phyloP scores from a whole-genome alignment of 495 filamentous ascomycete species.

The Pyronema domesticum region DNA sequence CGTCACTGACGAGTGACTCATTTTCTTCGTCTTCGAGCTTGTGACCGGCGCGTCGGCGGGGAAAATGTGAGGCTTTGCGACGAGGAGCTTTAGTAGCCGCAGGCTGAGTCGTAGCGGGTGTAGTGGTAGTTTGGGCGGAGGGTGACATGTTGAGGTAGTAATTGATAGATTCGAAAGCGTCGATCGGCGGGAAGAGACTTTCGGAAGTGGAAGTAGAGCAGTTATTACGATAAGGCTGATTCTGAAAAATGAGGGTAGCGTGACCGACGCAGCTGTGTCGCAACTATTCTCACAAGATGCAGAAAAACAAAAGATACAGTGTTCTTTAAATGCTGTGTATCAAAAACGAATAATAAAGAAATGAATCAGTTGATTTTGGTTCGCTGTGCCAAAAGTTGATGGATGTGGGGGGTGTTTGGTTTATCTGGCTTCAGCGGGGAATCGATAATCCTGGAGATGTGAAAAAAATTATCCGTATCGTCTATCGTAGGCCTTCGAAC shows the following conservation, averaged over 20 bases:
- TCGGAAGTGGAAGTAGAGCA: too few species aligned
- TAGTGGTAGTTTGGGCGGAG: neutral
- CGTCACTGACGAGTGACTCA: neutral
- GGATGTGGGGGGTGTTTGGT: too few species aligned
- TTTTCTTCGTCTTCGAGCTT: slow-evolving; percentile 1
- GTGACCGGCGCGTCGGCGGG: neutral
- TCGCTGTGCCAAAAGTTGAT: too few species aligned
- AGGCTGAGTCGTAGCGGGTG: neutral
- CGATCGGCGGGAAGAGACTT: too few species aligned
- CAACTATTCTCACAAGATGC: neutral
- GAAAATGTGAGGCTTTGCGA: neutral
- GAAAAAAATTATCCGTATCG: neutral
- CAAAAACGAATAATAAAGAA: neutral
- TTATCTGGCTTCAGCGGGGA: too few species aligned
- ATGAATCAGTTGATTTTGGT: neutral
- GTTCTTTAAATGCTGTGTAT: neutral
- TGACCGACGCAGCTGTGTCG: neutral
- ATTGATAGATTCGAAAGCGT: too few species aligned
- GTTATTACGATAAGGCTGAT: too few species aligned
- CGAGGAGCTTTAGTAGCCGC: neutral
- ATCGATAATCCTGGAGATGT: neutral
- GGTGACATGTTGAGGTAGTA: neutral
- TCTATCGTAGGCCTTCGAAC: neutral
- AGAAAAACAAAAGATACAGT: neutral
- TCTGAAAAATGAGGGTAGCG: too few species aligned